These are phyloP conservation scores for Infundibulicybe gibba DNA, from an alignment of 768 basidiomycete genomes.

Conservation along the genomic window DNA sequence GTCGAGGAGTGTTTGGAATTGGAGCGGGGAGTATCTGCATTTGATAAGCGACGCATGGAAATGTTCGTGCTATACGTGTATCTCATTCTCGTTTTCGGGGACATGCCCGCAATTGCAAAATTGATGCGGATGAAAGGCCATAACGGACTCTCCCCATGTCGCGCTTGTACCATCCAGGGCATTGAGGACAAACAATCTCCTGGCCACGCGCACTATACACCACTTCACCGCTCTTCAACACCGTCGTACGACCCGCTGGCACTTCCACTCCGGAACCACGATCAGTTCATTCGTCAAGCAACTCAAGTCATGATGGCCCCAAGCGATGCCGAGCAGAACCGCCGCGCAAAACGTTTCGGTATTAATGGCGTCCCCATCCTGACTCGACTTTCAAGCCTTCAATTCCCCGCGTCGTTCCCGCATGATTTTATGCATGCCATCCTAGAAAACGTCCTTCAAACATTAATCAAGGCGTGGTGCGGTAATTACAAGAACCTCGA, in stretches of 20 bases:
- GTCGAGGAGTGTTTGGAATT: constrained; percentile 25
- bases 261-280: constrained; percentile 25
- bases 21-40: constrained; percentile 23
- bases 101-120: constrained; percentile 12
- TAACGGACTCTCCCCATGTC: constrained; percentile 30
- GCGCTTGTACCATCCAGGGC: constrained; percentile 31
- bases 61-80: constrained; percentile 23
- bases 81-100: constrained; percentile 23
- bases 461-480: constrained; percentile 33
- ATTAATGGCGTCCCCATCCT: constrained; percentile 25
- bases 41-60: constrained; percentile 10
- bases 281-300: constrained; percentile 12
- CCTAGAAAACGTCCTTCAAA: constrained; percentile 33
- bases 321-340: constrained; percentile 8
- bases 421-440: constrained; percentile 42
- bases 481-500: constrained; percentile 26
- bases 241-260: constrained; percentile 12
- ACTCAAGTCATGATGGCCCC: constrained; percentile 11
- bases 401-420: constrained; percentile 27
- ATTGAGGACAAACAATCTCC: constrained; percentile 8
- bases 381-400: constrained; percentile 16
- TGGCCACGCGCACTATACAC: constrained; percentile 16
- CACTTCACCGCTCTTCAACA: constrained; percentile 5
- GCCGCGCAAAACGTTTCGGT: constrained; percentile 18
- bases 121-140: constrained; percentile 36